Percentiles rank a stretch among this genome's conserved stretches.
Evolutionary conservation across 2,329 filamentous ascomycete genomes (phyloP).

Genomic region (Coniochaeta pulveracea): DNA sequence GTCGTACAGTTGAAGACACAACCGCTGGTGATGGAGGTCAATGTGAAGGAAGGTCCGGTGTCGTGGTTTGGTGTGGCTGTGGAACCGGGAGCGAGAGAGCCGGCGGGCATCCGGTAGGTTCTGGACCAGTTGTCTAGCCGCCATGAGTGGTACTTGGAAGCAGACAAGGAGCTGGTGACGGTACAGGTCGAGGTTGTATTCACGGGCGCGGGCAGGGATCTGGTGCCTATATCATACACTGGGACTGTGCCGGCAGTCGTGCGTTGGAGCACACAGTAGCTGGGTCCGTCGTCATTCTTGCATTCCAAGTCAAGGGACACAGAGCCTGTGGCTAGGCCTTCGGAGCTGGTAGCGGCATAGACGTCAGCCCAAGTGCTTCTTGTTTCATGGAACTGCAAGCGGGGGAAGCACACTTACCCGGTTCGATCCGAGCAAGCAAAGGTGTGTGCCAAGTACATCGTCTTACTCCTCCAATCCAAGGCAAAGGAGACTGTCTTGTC

Average conservation of each 20-base stretch:
- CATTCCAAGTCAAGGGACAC: conserved; percentile 18
- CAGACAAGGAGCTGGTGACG: conserved; percentile 12
- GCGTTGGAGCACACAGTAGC: conserved; percentile 14
- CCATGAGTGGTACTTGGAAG: conserved; percentile 22
- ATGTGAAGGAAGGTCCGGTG: conserved; percentile 18
- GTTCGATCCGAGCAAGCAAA: conserved; percentile 19
- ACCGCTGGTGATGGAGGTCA: conserved; percentile 16
- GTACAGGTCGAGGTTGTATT: conserved; percentile 11
- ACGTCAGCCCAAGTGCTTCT: conserved; percentile 1
- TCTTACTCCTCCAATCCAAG: conserved; percentile 20
- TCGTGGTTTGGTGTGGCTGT: conserved; percentile 10
- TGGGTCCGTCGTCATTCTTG: conserved; percentile 11
- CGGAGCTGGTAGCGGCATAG: conserved; percentile 9
- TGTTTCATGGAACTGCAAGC: not conserved
- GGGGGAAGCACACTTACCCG: conserved; percentile 8
- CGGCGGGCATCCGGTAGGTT: conserved; percentile 15
- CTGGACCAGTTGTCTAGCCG: conserved; percentile 19
- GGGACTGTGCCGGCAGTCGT: conserved; percentile 7
- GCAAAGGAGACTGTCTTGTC: conserved; percentile 22
- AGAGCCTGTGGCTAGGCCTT: conserved; percentile 18
- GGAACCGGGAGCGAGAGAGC: conserved; percentile 6
- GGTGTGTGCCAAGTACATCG: conserved; percentile 21
- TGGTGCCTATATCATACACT: conserved; percentile 12
- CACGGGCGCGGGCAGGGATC: conserved; percentile 9
- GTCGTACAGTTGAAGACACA: conserved; percentile 16